Evolutionary conservation across 108 stramenopile species (phyloP).

Genomic region (Cyclotella kingstonii): DNA sequence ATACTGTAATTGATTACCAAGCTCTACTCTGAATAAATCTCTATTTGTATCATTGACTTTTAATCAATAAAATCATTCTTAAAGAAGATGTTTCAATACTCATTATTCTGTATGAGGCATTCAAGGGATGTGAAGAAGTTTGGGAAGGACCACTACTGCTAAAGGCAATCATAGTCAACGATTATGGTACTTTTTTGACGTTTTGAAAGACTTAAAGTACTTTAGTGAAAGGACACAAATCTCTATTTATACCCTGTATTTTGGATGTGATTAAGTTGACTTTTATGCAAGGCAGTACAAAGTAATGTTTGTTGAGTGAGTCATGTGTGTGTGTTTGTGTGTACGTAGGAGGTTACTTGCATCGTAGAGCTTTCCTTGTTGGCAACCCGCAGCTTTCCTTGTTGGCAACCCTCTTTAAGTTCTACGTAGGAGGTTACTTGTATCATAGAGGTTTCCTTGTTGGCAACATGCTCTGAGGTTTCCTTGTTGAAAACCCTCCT

Average conservation of each 20-base stretch:
- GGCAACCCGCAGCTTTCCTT: too few species aligned
- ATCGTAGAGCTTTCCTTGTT: too few species aligned
- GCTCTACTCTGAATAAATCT: conserved; percentile 47
- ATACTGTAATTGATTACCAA: conserved; percentile 38
- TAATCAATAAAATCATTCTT: conserved; percentile 22
- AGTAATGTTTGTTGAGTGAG: too few species aligned
- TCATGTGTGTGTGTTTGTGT: too few species aligned
- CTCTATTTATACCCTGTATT: neutral
- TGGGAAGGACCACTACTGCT: conserved; percentile 46
- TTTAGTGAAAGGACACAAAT: conserved; percentile 31
- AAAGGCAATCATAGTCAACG: conserved; percentile 41
- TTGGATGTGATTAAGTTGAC: too few species aligned
- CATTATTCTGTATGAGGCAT: conserved; percentile 35
- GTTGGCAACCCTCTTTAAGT: too few species aligned
- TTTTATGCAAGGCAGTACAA: too few species aligned
- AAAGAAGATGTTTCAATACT: conserved; percentile 27
- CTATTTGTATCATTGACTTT: conserved; percentile 53
- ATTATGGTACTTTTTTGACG: conserved; percentile 47
- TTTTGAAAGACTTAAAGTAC: conserved; percentile 14
- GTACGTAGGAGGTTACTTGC: too few species aligned
- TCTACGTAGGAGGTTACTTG: too few species aligned
- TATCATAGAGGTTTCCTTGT: too few species aligned
- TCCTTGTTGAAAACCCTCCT: too few species aligned
- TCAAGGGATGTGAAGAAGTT: conserved; percentile 39
- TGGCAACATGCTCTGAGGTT: too few species aligned